These are phyloP conservation scores for Sonneratia caseolaris DNA, from an alignment of 345 rosid genomes.

Conservation along the genomic window DNA sequence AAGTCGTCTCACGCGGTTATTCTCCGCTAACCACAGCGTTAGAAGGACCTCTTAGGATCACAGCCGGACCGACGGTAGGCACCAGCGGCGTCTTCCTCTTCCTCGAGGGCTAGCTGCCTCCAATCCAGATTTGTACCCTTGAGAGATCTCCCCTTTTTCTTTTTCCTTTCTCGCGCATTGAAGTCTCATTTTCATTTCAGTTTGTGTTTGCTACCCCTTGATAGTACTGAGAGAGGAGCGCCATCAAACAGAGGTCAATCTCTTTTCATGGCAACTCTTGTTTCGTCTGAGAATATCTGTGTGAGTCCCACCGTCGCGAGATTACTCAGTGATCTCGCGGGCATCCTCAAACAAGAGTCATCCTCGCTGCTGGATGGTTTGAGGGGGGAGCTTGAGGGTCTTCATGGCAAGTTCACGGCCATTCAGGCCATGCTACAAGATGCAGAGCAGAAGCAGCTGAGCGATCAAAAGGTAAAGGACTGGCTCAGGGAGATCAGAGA, in stretches of 20 bases:
- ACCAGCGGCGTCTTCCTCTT: no score
- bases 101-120: no score
- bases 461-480: background rate
- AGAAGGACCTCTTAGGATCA: no score
- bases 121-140: no score
- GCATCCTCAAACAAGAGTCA: background rate
- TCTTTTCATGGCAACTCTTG: background rate
- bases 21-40: no score
- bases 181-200: background rate
- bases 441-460: conserved; percentile 2
- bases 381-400: background rate
- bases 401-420: background rate
- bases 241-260: no score
- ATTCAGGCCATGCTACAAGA: background rate
- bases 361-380: background rate
- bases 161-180: no score
- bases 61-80: no score
- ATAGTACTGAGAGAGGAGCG: no score
- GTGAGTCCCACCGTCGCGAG: conserved; percentile 1
- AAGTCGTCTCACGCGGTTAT: no score
- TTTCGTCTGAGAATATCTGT: conserved; percentile 1
- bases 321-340: background rate
- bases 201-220: no score
- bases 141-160: no score
- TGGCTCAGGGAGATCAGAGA: background rate